These are phyloP conservation scores for Globisporangium splendens DNA, from an alignment of 352 stramenopile genomes.

Conservation along the genomic window DNA sequence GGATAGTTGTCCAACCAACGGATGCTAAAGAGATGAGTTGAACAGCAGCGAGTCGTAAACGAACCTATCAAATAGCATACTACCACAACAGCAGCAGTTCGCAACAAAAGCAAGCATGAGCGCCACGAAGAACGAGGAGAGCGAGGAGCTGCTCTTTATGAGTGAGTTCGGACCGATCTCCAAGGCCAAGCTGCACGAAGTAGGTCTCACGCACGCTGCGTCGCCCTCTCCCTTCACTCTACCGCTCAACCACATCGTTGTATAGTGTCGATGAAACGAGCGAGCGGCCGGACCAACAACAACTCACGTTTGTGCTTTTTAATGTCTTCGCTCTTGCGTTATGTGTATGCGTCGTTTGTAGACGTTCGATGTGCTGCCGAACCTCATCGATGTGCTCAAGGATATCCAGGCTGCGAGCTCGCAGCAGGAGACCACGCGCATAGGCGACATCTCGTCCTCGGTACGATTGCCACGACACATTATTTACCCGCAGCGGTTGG, in stretches of 20 bases:
- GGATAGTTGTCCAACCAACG: no score
- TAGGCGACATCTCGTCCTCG: conserved; percentile 79
- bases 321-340: not conserved
- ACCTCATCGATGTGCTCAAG: conserved; percentile 83
- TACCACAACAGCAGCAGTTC: no score
- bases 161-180: conserved; percentile 46
- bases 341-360: conserved; percentile 13
- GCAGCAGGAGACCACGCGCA: conserved; percentile 68
- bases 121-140: conserved; percentile 20
- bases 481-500: no score
- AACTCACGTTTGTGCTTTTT: not conserved
- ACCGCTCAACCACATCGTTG: not conserved
- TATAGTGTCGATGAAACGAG: not conserved
- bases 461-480: conserved; percentile 7
- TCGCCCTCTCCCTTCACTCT: not conserved
- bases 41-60: not conserved
- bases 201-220: conserved; percentile 8
- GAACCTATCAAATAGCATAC: conserved; percentile 4
- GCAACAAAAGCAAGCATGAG: conserved; percentile 18
- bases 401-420: conserved; percentile 75
- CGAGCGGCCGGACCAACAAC: no score
- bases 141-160: conserved; percentile 30
- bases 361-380: conserved; percentile 79
- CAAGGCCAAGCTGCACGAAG: conserved; percentile 69
- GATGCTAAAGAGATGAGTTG: not conserved